phyloP scores from a whole-genome alignment of 2,329 filamentous ascomycete genomes.

The Hymenoscyphus scutula region DNA sequence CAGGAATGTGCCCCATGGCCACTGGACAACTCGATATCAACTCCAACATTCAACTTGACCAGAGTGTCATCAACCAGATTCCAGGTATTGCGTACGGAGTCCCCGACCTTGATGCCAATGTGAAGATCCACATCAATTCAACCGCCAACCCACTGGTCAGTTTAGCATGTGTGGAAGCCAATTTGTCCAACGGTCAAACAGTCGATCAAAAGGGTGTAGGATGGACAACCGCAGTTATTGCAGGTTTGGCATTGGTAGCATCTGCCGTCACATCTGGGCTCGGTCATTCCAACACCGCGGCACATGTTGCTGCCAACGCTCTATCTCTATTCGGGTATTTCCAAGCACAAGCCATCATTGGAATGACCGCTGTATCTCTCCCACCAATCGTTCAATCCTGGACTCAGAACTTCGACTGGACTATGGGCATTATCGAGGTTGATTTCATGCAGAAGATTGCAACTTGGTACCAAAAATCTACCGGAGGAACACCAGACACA shows the following conservation, averaged over 20 bases:
- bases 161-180: conserved; percentile 83
- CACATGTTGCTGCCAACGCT: conserved; percentile 90
- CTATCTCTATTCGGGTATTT: conserved; percentile 94
- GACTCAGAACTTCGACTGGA: conserved; percentile 99
- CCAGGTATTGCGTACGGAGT: conserved; percentile 85
- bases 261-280: conserved; percentile 88
- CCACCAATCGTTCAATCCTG: conserved; percentile 88
- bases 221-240: conserved; percentile 86
- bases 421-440: conserved; percentile 89
- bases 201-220: conserved; percentile 86
- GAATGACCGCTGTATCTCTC: conserved; percentile 75
- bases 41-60: conserved; percentile 63
- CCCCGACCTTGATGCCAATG: conserved; percentile 84
- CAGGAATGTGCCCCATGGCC: conserved; percentile 87
- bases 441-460: conserved; percentile 85
- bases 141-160: conserved; percentile 54
- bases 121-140: conserved; percentile 77
- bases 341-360: conserved; percentile 89
- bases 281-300: conserved; percentile 89
- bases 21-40: conserved; percentile 76
- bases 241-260: conserved; percentile 76
- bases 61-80: conserved; percentile 60
- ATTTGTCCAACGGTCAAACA: conserved; percentile 87
- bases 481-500: conserved; percentile 79
- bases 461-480: conserved; percentile 94